These are phyloP conservation scores for Didymella segeticola DNA, from an alignment of 2,329 filamentous ascomycete genomes.

Conservation along the genomic window DNA sequence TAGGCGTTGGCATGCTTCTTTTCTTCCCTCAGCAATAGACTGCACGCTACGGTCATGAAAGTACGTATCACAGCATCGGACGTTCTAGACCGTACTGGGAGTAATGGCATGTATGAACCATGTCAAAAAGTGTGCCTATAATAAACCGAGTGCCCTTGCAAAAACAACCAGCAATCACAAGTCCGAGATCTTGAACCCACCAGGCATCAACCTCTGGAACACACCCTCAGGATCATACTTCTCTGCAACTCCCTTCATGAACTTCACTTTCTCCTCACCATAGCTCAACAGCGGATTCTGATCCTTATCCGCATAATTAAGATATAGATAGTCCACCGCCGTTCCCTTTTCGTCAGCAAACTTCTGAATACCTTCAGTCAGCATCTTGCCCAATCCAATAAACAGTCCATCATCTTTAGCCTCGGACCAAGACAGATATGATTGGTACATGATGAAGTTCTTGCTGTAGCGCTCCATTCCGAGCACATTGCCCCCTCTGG, in stretches of 20 bases:
- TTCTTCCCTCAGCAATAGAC: no score
- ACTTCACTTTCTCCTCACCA: conserved; percentile 2
- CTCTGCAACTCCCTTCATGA: conserved; percentile 14
- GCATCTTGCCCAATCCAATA: conserved; percentile 7
- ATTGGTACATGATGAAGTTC: conserved; percentile 25
- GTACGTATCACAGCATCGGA: no score
- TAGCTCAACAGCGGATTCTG: conserved; percentile 19
- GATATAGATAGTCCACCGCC: conserved; percentile 24
- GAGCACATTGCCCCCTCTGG: conserved; percentile 50
- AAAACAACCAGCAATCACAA: no score
- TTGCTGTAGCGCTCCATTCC: conserved; percentile 32
- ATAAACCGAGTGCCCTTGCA: no score
- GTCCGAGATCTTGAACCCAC: conserved; percentile 38
- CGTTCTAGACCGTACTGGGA: no score
- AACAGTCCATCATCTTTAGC: conserved; percentile 17
- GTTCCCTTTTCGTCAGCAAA: conserved; percentile 1
- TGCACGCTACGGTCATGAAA: no score
- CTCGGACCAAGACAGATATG: conserved; percentile 21
- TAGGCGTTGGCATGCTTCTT: no score
- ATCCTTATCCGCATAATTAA: conserved; percentile 35
- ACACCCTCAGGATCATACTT: conserved; percentile 43
- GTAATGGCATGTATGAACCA: no score
- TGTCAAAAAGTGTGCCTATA: no score
- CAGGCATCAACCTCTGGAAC: conserved; percentile 41
- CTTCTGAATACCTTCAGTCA: conserved; percentile 17